Percentiles rank a stretch among this genome's conserved stretches.
Conservation (phyloP, 148 eudicot species). For the Fagopyrum homotropicum region DNA sequence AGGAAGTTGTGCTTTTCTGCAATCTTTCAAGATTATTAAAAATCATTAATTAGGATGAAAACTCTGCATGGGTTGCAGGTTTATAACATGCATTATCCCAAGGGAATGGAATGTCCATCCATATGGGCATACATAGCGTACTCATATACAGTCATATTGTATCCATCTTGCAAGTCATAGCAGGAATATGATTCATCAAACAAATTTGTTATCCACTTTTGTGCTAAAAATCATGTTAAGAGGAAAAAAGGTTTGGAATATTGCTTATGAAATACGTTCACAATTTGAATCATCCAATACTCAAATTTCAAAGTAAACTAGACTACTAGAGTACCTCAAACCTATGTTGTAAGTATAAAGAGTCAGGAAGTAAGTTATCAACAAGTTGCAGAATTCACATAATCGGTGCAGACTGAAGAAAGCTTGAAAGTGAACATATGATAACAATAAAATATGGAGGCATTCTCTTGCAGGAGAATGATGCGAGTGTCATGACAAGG, state of each 20-base stretch:
- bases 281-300: neutral
- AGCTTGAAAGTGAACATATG: neutral
- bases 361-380: neutral
- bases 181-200: neutral
- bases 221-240: neutral
- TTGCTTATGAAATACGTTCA: neutral
- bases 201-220: neutral
- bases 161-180: neutral
- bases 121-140: neutral
- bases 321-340: neutral
- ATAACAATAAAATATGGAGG: neutral
- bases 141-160: neutral
- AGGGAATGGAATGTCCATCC: neutral
- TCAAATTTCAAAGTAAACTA: neutral
- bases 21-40: conserved; percentile 36
- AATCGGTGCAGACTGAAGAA: neutral
- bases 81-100: neutral
- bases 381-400: neutral
- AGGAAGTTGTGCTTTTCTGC: conserved; percentile 92
- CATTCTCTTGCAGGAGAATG: neutral
- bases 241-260: neutral
- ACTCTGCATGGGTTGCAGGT: neutral
- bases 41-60: neutral
- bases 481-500: neutral
- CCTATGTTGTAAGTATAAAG: neutral